Percentiles rank a stretch among this genome's conserved stretches.
phyloP scores from a whole-genome alignment of 495 filamentous ascomycete species.

The Jackrogersella minutella region DNA sequence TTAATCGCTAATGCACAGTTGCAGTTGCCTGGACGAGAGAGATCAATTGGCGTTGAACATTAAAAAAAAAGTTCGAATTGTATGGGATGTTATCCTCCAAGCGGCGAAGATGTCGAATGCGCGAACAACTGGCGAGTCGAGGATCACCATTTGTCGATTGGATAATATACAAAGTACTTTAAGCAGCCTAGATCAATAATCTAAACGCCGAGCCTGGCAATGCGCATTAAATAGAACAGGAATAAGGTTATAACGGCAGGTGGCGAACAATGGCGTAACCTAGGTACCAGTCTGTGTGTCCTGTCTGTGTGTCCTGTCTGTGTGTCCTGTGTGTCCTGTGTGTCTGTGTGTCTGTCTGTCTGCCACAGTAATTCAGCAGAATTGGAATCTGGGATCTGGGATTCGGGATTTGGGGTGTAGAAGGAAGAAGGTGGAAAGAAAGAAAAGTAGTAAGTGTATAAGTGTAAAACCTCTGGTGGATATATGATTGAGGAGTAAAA shows the following conservation, averaged over 20 bases:
- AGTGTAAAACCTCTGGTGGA: background rate
- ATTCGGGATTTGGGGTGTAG: background rate
- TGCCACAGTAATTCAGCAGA: background rate
- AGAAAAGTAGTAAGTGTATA: background rate
- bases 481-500: background rate
- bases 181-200: too few species aligned
- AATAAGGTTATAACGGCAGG: conserved; percentile 4
- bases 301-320: background rate
- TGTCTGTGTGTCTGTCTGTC: too few species aligned
- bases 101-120: background rate
- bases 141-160: conserved; percentile 34
- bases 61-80: background rate
- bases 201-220: conserved; percentile 24
- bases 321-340: background rate
- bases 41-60: conserved; percentile 1
- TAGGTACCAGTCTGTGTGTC: too few species aligned
- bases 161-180: too few species aligned
- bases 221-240: conserved; percentile 8
- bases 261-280: conserved; percentile 11
- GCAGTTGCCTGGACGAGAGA: conserved; percentile 14
- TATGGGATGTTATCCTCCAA: conserved; percentile 28
- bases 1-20: background rate
- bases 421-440: conserved; percentile 11
- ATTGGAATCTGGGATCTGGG: too few species aligned
- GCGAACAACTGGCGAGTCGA: conserved; percentile 7